Evolutionary conservation across 2,329 filamentous ascomycete species (phyloP).

Genomic region (Paradendryphiella salina): DNA sequence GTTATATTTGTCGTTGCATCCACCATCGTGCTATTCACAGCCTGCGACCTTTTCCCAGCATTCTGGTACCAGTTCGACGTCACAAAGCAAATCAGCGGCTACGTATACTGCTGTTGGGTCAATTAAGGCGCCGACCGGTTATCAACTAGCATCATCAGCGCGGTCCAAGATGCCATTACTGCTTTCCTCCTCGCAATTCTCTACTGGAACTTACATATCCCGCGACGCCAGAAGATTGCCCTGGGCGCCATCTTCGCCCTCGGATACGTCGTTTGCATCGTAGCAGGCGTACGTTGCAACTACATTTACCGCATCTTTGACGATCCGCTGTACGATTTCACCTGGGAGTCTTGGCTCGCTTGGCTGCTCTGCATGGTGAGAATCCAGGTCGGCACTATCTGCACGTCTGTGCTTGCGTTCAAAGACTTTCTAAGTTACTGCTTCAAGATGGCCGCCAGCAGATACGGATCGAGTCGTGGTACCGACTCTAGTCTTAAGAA

Average conservation of each 20-base stretch:
- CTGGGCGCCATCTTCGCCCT: conserved; percentile 24
- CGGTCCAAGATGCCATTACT: conserved; percentile 23
- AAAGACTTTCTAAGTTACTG: conserved; percentile 23
- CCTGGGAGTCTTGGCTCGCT: conserved; percentile 20
- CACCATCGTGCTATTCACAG: conserved; percentile 12
- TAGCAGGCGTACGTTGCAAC: conserved; percentile 16
- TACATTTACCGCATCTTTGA: conserved; percentile 18
- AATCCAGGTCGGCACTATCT: conserved; percentile 23
- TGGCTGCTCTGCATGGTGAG: conserved; percentile 21
- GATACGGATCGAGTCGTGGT: not conserved
- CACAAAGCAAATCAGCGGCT: conserved; percentile 1
- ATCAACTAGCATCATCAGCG: conserved; percentile 17
- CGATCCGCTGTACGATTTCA: conserved; percentile 19
- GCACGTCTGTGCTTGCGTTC: conserved; percentile 22
- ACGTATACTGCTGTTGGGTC: conserved; percentile 18
- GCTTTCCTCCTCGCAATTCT: conserved; percentile 22
- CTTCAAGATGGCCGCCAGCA: not conserved
- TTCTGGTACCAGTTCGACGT: conserved; percentile 26
- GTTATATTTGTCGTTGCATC: conserved; percentile 19
- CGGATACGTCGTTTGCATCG: conserved; percentile 16
- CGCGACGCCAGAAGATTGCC: conserved; percentile 21
- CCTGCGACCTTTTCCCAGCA: conserved; percentile 17
- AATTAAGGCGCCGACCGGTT: conserved; percentile 23
- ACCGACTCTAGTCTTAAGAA: not conserved
- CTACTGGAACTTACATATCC: conserved; percentile 28